A percentile compares a stretch with the other conserved stretches of the same genome.
Conservation (phyloP, 257 asterid species). For the Echium plantagineum region DNA sequence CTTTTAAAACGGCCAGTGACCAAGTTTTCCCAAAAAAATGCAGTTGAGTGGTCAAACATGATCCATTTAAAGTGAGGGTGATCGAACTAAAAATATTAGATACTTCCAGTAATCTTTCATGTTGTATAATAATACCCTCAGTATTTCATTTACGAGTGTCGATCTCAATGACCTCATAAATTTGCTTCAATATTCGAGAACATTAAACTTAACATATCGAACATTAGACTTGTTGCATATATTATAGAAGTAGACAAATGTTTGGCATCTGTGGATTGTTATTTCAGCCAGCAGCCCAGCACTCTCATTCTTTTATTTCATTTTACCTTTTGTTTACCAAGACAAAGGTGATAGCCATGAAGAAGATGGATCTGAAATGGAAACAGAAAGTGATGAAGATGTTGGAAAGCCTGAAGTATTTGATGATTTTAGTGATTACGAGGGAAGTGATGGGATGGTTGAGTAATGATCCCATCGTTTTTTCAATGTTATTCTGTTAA, state of each 20-base stretch:
- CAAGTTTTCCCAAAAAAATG: too few relatives aligned
- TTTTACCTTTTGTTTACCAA: constrained; percentile 42
- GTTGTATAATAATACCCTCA: too few relatives aligned
- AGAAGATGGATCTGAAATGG: constrained; percentile 50
- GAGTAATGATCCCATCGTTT: constrained; percentile 16
- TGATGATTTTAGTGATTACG: constrained; percentile 40
- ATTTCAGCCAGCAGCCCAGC: neutral
- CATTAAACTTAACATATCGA: neutral
- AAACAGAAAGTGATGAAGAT: constrained; percentile 40
- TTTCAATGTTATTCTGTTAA: too few relatives aligned
- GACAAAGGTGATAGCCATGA: constrained; percentile 51
- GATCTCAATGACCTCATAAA: too few relatives aligned
- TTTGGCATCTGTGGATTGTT: neutral
- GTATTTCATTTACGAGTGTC: too few relatives aligned
- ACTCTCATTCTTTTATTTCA: neutral
- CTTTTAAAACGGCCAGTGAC: too few relatives aligned
- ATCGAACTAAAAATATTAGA: too few relatives aligned
- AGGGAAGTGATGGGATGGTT: constrained; percentile 30
- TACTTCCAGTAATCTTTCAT: too few relatives aligned
- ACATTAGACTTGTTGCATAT: neutral
- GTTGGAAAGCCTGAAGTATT: constrained; percentile 28
- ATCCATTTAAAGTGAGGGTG: too few relatives aligned
- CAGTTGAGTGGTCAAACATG: too few relatives aligned
- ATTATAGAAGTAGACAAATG: too few relatives aligned
- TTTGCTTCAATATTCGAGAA: neutral